Evolutionary conservation across 1,284 basidiomycete species (phyloP).

Genomic region (Rhizoctonia solani): DNA sequence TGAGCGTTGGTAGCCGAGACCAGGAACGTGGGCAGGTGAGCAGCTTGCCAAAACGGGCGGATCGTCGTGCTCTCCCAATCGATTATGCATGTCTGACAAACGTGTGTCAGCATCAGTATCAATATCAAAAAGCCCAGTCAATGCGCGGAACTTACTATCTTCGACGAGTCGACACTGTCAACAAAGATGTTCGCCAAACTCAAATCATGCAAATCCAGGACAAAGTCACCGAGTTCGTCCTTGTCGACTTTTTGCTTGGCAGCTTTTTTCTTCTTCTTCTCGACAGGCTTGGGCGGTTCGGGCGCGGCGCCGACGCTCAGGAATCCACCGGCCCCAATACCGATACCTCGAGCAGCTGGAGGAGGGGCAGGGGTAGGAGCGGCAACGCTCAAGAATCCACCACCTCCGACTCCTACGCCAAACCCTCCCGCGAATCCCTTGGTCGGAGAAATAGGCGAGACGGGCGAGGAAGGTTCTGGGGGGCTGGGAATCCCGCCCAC

Average conservation of each 20-base stretch:
- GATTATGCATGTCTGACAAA: slow-evolving; percentile 71
- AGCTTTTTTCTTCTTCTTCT: slow-evolving; percentile 25
- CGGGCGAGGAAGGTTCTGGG: neutral
- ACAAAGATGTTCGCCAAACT: slow-evolving; percentile 82
- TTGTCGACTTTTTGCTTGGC: slow-evolving; percentile 38
- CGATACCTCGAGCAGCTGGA: no score
- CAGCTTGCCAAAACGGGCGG: slow-evolving; percentile 77
- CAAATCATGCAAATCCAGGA: slow-evolving; percentile 75
- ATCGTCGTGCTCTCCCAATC: slow-evolving; percentile 86
- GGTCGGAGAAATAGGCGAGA: neutral
- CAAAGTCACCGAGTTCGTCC: slow-evolving; percentile 58
- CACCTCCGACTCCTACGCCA: slow-evolving; percentile 16
- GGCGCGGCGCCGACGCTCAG: slow-evolving; percentile 5
- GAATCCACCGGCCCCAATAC: slow-evolving; percentile 15
- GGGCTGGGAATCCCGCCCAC: slow-evolving; percentile 14
- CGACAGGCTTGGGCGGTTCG: neutral
- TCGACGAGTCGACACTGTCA: slow-evolving; percentile 63
- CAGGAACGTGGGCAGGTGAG: slow-evolving; percentile 77
- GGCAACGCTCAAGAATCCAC: slow-evolving; percentile 25
- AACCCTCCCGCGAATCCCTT: slow-evolving; percentile 15
- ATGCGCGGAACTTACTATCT: slow-evolving; percentile 59
- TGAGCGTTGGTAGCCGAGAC: slow-evolving; percentile 57
- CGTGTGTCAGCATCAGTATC: slow-evolving; percentile 16
- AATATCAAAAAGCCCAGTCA: slow-evolving; percentile 1
- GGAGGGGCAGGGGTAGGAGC: slow-evolving; percentile 5